Evolutionary conservation across 305 asterid genomes (phyloP).

Genomic region (Solanum aculeatissimum): DNA sequence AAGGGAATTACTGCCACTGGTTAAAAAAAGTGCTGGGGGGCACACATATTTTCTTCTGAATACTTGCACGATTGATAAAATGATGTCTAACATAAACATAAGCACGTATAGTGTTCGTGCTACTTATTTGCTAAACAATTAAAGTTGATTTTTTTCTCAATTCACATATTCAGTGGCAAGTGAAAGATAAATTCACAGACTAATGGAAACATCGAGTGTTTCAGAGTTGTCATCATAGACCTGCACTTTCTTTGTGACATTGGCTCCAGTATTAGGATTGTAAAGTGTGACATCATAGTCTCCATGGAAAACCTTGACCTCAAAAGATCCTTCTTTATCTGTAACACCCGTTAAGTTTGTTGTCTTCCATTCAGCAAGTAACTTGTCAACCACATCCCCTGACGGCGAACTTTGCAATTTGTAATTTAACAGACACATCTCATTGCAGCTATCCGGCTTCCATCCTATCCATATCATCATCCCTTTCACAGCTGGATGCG

Average conservation of each 20-base stretch:
- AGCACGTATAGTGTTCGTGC: neutral
- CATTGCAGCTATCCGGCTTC: constrained; percentile 28
- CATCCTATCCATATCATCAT: constrained; percentile 44
- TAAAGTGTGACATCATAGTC: constrained; percentile 18
- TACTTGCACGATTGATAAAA: neutral
- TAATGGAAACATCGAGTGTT: constrained; percentile 1
- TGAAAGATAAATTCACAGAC: neutral
- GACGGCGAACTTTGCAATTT: constrained; percentile 22
- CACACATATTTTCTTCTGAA: neutral
- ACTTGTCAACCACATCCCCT: constrained; percentile 39
- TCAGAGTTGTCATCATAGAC: constrained; percentile 6
- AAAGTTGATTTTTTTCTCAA: neutral
- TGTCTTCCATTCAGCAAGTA: constrained; percentile 41
- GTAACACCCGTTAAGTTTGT: constrained; percentile 16
- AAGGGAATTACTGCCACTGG: too few relatives aligned
- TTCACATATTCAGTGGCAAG: neutral
- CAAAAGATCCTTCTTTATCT: constrained; percentile 14
- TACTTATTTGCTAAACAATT: neutral
- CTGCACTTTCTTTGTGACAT: constrained; percentile 1
- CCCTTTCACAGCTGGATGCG: constrained; percentile 48
- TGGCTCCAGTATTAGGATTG: constrained; percentile 10
- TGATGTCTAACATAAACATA: neutral
- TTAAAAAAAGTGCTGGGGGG: neutral
- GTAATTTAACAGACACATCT: constrained; percentile 22
- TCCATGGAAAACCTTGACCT: constrained; percentile 26